Conservation (phyloP, 2,329 filamentous ascomycete species). For the Fusarium robinianum region DNA sequence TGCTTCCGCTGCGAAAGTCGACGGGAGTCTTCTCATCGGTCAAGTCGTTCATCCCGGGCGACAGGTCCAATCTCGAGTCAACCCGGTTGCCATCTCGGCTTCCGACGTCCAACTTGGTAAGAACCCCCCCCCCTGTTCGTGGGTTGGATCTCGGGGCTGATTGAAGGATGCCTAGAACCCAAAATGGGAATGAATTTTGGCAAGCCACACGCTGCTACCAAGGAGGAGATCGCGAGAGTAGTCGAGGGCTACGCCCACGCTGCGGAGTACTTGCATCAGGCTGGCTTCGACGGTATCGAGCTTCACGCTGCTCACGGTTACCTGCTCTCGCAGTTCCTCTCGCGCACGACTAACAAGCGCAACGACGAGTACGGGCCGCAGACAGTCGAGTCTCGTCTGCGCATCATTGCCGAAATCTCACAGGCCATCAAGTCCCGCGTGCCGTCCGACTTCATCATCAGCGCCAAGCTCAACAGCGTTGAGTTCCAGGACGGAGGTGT, state of each 20-base stretch:
- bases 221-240: constrained; percentile 61
- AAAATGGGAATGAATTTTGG: constrained; percentile 43
- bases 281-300: constrained; percentile 60
- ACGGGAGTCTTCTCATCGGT: constrained; percentile 63
- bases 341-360: constrained; percentile 53
- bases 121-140: background rate
- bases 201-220: constrained; percentile 57
- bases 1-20: constrained; percentile 57
- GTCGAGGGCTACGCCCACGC: constrained; percentile 65
- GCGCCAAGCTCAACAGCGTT: constrained; percentile 62
- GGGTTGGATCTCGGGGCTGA: too few species aligned
- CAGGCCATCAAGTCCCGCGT: constrained; percentile 40
- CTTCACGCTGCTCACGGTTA: constrained; percentile 60
- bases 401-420: constrained; percentile 50
- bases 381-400: constrained; percentile 49
- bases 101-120: constrained; percentile 44
- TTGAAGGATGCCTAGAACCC: constrained; percentile 10
- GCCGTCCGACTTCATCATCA: constrained; percentile 47
- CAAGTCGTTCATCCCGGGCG: constrained; percentile 57
- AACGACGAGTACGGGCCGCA: constrained; percentile 55
- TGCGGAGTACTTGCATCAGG: constrained; percentile 64
- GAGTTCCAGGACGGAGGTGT: constrained; percentile 60
- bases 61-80: constrained; percentile 46
- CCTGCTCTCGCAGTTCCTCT: constrained; percentile 57
- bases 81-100: constrained; percentile 48